Conservation (phyloP, 2,329 filamentous ascomycete species). For the Colletotrichum tabaci region DNA sequence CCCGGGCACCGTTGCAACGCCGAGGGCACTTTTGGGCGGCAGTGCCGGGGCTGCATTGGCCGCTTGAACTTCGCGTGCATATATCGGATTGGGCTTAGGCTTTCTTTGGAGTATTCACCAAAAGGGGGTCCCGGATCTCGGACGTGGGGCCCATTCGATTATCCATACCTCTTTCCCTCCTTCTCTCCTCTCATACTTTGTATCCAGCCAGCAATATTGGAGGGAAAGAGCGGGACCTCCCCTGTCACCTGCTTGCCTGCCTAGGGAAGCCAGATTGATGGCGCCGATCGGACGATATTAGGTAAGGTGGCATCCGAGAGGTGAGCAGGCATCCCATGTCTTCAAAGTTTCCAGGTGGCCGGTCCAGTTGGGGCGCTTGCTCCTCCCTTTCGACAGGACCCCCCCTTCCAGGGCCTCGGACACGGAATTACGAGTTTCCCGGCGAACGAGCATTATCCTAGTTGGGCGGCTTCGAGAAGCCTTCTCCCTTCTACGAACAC, state of each 20-base stretch:
- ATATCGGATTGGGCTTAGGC: slow-evolving; percentile 21
- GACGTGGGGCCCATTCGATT: neutral
- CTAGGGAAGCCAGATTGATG: slow-evolving; percentile 12
- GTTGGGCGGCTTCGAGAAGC: neutral
- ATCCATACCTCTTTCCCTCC: neutral
- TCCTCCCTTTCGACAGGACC: neutral
- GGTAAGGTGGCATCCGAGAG: slow-evolving; percentile 32
- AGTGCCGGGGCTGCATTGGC: slow-evolving; percentile 9
- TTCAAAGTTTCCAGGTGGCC: neutral
- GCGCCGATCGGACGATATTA: slow-evolving; percentile 37
- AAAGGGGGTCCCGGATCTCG: neutral
- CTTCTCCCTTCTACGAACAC: neutral
- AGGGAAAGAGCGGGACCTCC: neutral
- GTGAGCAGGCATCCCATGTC: slow-evolving; percentile 14
- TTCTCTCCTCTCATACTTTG: neutral
- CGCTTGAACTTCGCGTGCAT: slow-evolving; percentile 14
- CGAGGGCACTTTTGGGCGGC: slow-evolving; percentile 6
- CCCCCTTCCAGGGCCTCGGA: slow-evolving; percentile 26
- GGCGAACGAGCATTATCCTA: slow-evolving; percentile 35
- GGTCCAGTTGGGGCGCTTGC: slow-evolving; percentile 23
- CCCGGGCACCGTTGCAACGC: slow-evolving; percentile 30
- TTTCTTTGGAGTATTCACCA: neutral
- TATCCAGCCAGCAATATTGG: neutral
- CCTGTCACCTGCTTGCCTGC: neutral
- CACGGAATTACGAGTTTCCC: slow-evolving; percentile 31